Base-by-base conservation (phyloP, 805 yeast genomes). In the Yarrowia sp. region DNA sequence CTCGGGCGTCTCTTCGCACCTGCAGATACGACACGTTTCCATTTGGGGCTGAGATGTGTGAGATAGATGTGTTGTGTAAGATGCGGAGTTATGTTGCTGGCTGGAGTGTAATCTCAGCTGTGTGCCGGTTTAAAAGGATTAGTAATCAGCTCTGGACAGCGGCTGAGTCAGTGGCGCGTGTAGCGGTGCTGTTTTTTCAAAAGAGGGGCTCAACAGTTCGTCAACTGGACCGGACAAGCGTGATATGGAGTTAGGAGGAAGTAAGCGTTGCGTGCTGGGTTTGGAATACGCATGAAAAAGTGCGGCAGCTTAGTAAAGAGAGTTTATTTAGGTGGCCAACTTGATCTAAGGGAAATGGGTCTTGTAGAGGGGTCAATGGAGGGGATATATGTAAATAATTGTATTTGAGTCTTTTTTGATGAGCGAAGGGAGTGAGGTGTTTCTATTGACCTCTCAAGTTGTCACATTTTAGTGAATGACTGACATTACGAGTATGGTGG, bases 11-110 rank as follows among this genome's bases (percentile, higher is more conserved):
- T 84, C 92, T 70, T 91, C 98, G 40, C 96, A 93, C 62, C 97
- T 88, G 73, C 99, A 95, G 51, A 95, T 92, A 67, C 99, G 88
- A 75, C 99, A 95, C 3, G 87, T 82, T 33, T 79, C 81, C 66
- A 82, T 87, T 41, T 56, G 3, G 30, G n/a, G 26, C 10, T 40
- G 22, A 35, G 43, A 24, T n/a, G 30, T 26, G 30, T 26, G 30
- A 26, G 21, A 33, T 26, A n/a, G 61, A 16, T 17, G 16, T 16
- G 2, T 10, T 14, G 21, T 9, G 28, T 22, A 17, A 30, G 17
- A 46, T 46, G 58, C 28, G 14, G 14, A 17, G 56, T 48, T 44
- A 33, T 33, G n/a, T n/a, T n/a, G n/a, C n/a, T n/a, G n/a, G n/a
- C n/a, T n/a, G n/a, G n/a, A n/a, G n/a, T n/a, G n/a, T n/a, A n/a